A percentile compares a stretch with the other conserved stretches of the same genome.
phyloP scores from a whole-genome alignment of 2,329 filamentous ascomycete genomes.

The Neoarthrinium moseri region DNA sequence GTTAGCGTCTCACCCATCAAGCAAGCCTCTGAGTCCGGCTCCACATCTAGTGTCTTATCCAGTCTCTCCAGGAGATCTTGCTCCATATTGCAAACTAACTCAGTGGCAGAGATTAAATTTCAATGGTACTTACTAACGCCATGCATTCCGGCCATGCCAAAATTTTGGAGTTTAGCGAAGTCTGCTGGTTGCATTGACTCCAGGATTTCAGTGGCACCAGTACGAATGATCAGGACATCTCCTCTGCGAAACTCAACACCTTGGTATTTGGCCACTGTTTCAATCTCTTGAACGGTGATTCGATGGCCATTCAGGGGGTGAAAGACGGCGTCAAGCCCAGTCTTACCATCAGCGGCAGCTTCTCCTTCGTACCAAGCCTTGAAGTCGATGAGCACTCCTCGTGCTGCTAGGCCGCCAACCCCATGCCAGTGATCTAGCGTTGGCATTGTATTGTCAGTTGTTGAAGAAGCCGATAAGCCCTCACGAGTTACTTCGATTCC shows the following conservation, averaged over 20 bases:
- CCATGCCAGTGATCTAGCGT: conserved; percentile 51
- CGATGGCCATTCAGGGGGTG: conserved; percentile 51
- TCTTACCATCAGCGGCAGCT: conserved; percentile 45
- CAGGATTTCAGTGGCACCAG: conserved; percentile 60
- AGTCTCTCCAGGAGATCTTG: too few species aligned
- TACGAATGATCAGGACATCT: conserved; percentile 66
- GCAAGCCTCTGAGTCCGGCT: too few species aligned
- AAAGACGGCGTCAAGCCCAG: conserved; percentile 39
- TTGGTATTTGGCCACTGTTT: conserved; percentile 57
- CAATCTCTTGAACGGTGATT: conserved; percentile 55
- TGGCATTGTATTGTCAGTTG: conserved; percentile 31
- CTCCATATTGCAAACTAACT: too few species aligned
- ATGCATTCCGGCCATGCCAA: conserved; percentile 38
- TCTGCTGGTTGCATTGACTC: conserved; percentile 39
- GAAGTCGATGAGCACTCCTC: conserved; percentile 58
- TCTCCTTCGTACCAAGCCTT: conserved; percentile 32
- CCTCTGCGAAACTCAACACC: conserved; percentile 63
- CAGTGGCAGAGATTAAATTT: too few species aligned
- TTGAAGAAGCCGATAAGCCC: conserved; percentile 25
- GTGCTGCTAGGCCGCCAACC: conserved; percentile 49
- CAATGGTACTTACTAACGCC: too few species aligned
- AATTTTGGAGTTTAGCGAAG: conserved; percentile 28
- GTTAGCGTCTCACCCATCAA: too few species aligned
- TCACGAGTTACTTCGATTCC: conserved; percentile 38
- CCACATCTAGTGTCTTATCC: too few species aligned